These are phyloP conservation scores for Achaetomium macrosporum DNA, from an alignment of 2,329 filamentous ascomycete genomes.

Conservation along the genomic window DNA sequence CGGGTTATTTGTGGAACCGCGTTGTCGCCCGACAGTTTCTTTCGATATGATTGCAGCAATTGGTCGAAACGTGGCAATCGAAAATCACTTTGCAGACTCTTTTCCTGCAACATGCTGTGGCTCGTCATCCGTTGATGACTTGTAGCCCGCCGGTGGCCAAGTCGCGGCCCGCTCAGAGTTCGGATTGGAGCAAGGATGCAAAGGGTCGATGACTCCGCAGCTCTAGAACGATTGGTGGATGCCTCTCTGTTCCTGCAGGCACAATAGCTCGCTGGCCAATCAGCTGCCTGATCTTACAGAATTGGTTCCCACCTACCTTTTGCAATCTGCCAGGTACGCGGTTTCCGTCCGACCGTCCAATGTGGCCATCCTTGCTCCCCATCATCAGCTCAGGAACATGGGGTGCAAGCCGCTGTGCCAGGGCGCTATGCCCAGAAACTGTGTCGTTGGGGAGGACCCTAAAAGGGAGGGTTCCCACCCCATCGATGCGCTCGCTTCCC, in stretches of 20 bases:
- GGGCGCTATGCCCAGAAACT: conserved; percentile 7
- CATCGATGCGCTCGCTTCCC: conserved; percentile 13
- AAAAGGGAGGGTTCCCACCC: conserved; percentile 21
- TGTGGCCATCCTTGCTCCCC: conserved; percentile 7
- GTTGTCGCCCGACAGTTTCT: background rate
- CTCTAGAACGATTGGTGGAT: conserved; percentile 9
- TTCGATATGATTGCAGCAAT: background rate
- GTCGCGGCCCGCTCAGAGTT: conserved; percentile 1
- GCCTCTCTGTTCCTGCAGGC: conserved; percentile 11
- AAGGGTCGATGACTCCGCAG: background rate
- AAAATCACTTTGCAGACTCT: conserved; percentile 6
- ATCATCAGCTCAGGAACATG: background rate
- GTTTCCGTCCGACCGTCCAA: conserved; percentile 7
- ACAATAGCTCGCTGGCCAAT: conserved; percentile 3
- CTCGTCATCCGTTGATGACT: conserved; percentile 12
- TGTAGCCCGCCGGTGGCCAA: conserved; percentile 7
- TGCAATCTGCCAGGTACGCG: conserved; percentile 19
- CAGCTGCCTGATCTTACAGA: background rate
- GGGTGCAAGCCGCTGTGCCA: conserved; percentile 9
- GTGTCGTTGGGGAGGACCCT: conserved; percentile 7
- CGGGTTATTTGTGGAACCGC: too few species aligned
- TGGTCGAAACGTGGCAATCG: conserved; percentile 14
- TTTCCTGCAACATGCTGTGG: conserved; percentile 2
- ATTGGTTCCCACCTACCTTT: background rate
- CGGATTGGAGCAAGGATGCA: conserved; percentile 9